phyloP scores from a whole-genome alignment of 2,329 filamentous ascomycete species.

The Diaporthe ilicicola region DNA sequence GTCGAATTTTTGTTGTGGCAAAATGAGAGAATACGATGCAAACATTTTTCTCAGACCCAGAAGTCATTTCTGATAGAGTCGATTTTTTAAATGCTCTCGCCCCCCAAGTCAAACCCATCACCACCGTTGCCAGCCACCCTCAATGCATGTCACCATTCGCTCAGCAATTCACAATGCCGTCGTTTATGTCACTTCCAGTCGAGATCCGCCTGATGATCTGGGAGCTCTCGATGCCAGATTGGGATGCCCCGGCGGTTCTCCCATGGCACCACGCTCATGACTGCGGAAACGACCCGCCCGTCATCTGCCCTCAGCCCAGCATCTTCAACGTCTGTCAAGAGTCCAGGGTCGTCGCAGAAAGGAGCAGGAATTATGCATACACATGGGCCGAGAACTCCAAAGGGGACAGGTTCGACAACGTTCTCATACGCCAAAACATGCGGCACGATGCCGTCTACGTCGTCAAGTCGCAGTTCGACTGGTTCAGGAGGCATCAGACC shows the following conservation, averaged over 20 bases:
- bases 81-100: no score
- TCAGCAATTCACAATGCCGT: background rate
- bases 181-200: background rate
- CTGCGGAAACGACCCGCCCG: background rate
- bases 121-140: no score
- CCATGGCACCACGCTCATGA: conserved; percentile 2
- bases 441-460: conserved; percentile 9
- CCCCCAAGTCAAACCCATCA: no score
- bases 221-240: background rate
- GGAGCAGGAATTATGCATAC: background rate
- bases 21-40: background rate
- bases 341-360: background rate
- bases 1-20: background rate
- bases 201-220: conserved; percentile 3
- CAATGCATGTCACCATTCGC: rapidly evolving
- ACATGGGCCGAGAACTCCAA: background rate
- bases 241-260: background rate
- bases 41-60: background rate
- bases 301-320: conserved; percentile 10
- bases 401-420: background rate
- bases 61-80: background rate
- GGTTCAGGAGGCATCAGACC: conserved; percentile 14
- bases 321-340: conserved; percentile 11
- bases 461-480: conserved; percentile 12
- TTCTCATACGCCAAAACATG: background rate